A percentile compares a stretch with the other conserved stretches of the same genome.
Evolutionary conservation across 257 asterid species (phyloP).

Genomic region (Solanum pennellii): DNA sequence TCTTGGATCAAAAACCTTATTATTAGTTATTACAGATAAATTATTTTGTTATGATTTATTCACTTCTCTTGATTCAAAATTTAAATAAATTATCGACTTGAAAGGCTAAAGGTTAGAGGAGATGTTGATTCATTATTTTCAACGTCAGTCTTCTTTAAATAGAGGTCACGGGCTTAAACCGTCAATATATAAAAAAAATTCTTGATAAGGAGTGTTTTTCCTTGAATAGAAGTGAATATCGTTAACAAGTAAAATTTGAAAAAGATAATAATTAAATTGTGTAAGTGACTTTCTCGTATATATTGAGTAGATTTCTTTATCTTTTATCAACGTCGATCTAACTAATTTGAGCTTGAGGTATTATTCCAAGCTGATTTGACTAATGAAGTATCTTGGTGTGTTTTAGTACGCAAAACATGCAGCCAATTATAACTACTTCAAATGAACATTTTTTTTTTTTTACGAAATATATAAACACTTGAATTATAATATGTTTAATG

Average conservation of each 20-base stretch:
- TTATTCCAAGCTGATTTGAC: not conserved
- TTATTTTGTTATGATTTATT: not conserved
- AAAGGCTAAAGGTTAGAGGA: not conserved
- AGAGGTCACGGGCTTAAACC: too few relatives aligned
- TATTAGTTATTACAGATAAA: not conserved
- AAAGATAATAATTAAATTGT: too few relatives aligned
- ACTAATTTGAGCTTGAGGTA: not conserved
- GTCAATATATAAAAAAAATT: too few relatives aligned
- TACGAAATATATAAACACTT: not conserved
- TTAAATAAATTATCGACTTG: not conserved
- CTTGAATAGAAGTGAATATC: not conserved
- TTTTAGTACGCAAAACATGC: not conserved
- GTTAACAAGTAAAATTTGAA: not conserved
- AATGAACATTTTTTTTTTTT: not conserved
- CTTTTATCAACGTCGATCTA: not conserved
- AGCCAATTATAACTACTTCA: not conserved
- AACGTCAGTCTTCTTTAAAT: not conserved
- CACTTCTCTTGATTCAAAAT: not conserved
- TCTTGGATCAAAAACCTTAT: not conserved
- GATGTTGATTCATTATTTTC: not conserved
- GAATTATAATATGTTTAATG: too few relatives aligned
- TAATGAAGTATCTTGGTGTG: not conserved
- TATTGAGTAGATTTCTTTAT: not conserved
- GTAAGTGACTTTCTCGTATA: not conserved
- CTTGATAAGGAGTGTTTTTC: not conserved